Conservation (phyloP, 345 rosid species). For the Lepidium sativum region DNA sequence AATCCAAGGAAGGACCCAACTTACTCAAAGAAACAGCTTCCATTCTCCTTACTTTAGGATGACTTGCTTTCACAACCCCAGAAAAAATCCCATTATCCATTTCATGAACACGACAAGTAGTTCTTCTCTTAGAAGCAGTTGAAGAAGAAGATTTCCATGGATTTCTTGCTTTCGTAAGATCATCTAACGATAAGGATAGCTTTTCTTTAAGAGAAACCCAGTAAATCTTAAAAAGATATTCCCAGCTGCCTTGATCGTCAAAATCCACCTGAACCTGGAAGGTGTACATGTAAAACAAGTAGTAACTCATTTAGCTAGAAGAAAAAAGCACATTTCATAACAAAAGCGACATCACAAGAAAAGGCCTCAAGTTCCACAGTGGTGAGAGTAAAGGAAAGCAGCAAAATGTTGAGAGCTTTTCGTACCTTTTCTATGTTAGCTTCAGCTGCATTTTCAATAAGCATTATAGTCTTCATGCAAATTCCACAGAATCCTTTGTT, state of each 20-base stretch:
- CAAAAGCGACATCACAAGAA: neutral
- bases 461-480: slow-evolving; percentile 80
- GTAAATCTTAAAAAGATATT: slow-evolving; percentile 92
- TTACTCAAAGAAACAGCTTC: slow-evolving; percentile 17
- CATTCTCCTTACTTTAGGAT: slow-evolving; percentile 45
- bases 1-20: slow-evolving; percentile 23
- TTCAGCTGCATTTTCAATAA: slow-evolving; percentile 59
- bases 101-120: slow-evolving; percentile 25
- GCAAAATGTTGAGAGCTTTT: neutral
- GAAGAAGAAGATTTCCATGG: slow-evolving; percentile 57
- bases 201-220: slow-evolving; percentile 75
- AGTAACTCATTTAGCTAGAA: neutral
- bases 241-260: slow-evolving; percentile 96
- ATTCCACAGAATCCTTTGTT: slow-evolving; percentile 84
- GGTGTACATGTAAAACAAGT: neutral
- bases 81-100: slow-evolving; percentile 19
- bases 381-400: neutral
- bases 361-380: neutral
- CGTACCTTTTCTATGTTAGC: slow-evolving; percentile 31
- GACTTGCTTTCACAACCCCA: slow-evolving; percentile 33
- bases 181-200: slow-evolving; percentile 53
- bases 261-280: slow-evolving; percentile 86
- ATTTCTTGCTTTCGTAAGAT: slow-evolving; percentile 60
- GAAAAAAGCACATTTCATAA: neutral
- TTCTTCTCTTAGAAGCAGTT: slow-evolving; percentile 22